Evolutionary conservation across 331 rosid species (phyloP).

Genomic region (Acacia pycnantha): DNA sequence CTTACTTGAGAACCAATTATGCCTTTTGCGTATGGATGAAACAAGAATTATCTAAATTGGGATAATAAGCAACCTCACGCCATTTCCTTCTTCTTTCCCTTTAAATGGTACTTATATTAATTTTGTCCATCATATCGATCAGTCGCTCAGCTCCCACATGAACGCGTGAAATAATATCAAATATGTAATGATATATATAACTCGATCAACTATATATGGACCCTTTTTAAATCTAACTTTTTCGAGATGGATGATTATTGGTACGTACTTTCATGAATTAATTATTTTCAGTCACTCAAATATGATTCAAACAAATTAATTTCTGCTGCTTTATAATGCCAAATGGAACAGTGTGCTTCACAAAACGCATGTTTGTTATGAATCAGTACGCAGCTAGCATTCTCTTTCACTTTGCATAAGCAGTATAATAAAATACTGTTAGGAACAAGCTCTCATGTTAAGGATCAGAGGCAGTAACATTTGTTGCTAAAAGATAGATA

Average conservation of each 20-base stretch:
- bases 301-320: not conserved
- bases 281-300: not conserved
- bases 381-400: too few relatives aligned
- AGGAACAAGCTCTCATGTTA: too few relatives aligned
- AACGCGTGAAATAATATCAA: not conserved
- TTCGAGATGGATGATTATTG: not conserved
- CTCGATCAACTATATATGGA: not conserved
- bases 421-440: too few relatives aligned
- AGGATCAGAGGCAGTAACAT: too few relatives aligned
- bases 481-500: not conserved
- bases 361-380: not conserved
- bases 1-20: not conserved
- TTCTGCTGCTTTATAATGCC: not conserved
- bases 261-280: not conserved
- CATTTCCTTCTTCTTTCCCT: not conserved
- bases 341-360: not conserved
- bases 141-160: not conserved
- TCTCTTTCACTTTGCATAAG: too few relatives aligned
- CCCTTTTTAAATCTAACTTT: not conserved
- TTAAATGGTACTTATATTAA: not conserved
- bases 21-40: not conserved
- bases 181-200: not conserved
- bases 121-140: not conserved
- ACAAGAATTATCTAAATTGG: slow-evolving; percentile 1
- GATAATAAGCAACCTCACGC: not conserved